These are phyloP conservation scores for Pichia deserticola DNA, from an alignment of 805 yeast genomes.

Conservation along the genomic window DNA sequence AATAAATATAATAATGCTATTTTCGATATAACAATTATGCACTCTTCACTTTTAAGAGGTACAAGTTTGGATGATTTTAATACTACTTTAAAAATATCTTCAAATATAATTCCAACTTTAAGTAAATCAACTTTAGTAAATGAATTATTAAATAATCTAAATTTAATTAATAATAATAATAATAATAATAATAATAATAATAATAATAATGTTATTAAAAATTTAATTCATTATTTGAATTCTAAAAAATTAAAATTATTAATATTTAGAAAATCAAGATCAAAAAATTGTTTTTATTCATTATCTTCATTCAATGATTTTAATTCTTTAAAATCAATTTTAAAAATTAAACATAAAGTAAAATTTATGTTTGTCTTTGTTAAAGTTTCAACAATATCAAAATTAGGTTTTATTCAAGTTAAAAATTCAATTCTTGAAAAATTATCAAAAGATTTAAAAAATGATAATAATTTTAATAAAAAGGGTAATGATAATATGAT, in stretches of 20 bases:
- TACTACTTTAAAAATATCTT: not conserved
- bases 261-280: conserved; percentile 3
- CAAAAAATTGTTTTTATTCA: not conserved
- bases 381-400: conserved; percentile 5
- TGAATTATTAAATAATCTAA: not conserved
- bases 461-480: not conserved
- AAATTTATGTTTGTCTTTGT: conserved; percentile 5
- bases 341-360: not conserved
- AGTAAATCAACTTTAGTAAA: not conserved
- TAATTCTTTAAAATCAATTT: not conserved
- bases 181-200: not conserved
- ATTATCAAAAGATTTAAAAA: not conserved
- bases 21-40: not conserved
- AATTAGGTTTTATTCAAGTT: not conserved
- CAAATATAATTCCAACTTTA: not conserved
- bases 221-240: conserved; percentile 7
- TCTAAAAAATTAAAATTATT: conserved; percentile 9
- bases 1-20: not conserved
- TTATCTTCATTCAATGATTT: not conserved
- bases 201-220: not conserved
- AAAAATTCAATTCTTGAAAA: conserved; percentile 1
- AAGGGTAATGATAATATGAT: too few relatives aligned
- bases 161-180: not conserved
- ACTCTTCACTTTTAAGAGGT: conserved; percentile 4
- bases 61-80: not conserved